Evolutionary conservation across 345 rosid genomes (phyloP), one percentile per base, ranked within the genome.

Genomic region (Eutrema japonicum): DNA sequence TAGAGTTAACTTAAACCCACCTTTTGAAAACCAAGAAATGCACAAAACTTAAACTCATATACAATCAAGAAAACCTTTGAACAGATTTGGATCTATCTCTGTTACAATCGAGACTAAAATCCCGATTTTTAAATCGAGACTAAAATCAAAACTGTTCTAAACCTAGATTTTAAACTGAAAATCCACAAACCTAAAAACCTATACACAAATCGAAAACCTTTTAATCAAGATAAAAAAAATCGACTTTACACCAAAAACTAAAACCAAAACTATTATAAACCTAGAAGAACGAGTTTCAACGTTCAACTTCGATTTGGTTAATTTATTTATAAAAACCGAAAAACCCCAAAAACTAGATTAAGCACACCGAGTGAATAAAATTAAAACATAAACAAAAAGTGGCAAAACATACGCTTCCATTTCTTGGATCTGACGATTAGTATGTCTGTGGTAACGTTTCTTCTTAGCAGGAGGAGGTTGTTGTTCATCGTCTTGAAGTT

Each of bases 361-460:
- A 7, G 53, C 61, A 27, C 46, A 70, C 49, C 2, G 4, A 32
- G 27, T 12, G 13, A 26, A 58, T 3, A 13, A 51, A 51, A 18
- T 36, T 9, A 55, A 18, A 1, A 43, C 2, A 50, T 18, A 43
- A 53, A 11, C 14, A n/a, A 12, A 29, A 46, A 57, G 8, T 10
- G 6, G 8, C 43, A 18, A 68, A 36, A 58, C 88, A 37, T 95
- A 95, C 99, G 94, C 82, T 87, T 95, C 98, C 96, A 95, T 83
- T 81, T 92, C 94, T 82, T 87, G 91, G 87, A 95, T 95, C 92
- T 95, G 99, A 43, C 82, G 90, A 64, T 87, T 80, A 68, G 97
- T 94, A 80, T 94, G 98, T 30, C 98, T 77, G 46, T 94, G 97
- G 78, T 92, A 90, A 57, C 96, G 97, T 80, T 95, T 92, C 85